phyloP scores from a whole-genome alignment of 2,329 filamentous ascomycete genomes.

The Pseudocercospora ulei region DNA sequence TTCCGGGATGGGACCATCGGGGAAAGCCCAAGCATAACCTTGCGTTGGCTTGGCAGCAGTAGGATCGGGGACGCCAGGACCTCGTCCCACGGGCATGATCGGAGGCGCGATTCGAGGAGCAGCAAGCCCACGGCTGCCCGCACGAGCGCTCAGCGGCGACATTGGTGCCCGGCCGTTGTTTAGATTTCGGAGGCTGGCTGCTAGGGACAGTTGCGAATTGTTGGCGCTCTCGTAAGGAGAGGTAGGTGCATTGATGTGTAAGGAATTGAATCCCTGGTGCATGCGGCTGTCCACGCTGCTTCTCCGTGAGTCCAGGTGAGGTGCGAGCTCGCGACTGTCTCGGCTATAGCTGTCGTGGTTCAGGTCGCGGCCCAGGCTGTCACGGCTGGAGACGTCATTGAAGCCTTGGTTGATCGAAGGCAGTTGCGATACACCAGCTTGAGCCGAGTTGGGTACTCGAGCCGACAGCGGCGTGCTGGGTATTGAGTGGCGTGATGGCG shows the following conservation, averaged over 20 bases:
- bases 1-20: conserved; percentile 56
- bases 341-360: conserved; percentile 27
- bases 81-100: conserved; percentile 58
- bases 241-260: conserved; percentile 52
- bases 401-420: conserved; percentile 51
- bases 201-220: conserved; percentile 64
- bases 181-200: conserved; percentile 54
- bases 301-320: conserved; percentile 52
- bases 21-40: conserved; percentile 75
- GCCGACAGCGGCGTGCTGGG: conserved; percentile 40
- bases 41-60: conserved; percentile 68
- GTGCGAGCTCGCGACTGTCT: conserved; percentile 39
- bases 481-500: conserved; percentile 38
- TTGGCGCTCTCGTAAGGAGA: conserved; percentile 70
- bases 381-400: conserved; percentile 34
- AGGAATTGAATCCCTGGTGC: conserved; percentile 59
- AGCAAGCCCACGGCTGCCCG: conserved; percentile 33
- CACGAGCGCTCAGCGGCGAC: conserved; percentile 37
- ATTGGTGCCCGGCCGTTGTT: conserved; percentile 39
- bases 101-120: conserved; percentile 59
- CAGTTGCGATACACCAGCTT: conserved; percentile 32
- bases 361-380: conserved; percentile 25
- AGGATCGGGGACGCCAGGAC: conserved; percentile 54
- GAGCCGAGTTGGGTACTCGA: conserved; percentile 35
- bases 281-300: conserved; percentile 74